Evolutionary conservation across 2,329 filamentous ascomycete genomes (phyloP).

Genomic region (Chaetomiaceae sp.): DNA sequence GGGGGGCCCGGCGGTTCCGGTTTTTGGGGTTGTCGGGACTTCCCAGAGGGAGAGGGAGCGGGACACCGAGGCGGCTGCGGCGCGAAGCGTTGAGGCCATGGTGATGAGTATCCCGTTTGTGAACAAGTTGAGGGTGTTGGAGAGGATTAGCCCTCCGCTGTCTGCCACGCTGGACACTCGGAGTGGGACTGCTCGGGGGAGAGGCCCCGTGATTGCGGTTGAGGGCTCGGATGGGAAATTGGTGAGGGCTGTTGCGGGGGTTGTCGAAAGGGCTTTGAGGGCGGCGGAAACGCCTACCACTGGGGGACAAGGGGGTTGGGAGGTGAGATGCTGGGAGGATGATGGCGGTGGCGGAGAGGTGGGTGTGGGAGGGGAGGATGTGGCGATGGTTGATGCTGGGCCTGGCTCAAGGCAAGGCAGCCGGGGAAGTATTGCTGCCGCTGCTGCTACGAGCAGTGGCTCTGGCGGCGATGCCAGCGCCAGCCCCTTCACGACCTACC

Average conservation of each 20-base stretch:
- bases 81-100: conserved; percentile 58
- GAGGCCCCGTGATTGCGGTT: conserved; percentile 78
- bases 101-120: conserved; percentile 71
- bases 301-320: conserved; percentile 2
- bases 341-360: background rate
- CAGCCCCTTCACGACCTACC: conserved; percentile 54
- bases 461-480: too few relatives aligned
- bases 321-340: conserved; percentile 15
- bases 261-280: conserved; percentile 60
- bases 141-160: conserved; percentile 69
- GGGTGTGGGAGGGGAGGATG: background rate
- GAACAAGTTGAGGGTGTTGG: conserved; percentile 72
- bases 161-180: conserved; percentile 35
- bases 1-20: too few relatives aligned
- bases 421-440: background rate
- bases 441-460: too few relatives aligned
- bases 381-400: background rate
- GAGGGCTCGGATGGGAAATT: conserved; percentile 64
- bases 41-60: background rate
- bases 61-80: background rate
- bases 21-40: too few relatives aligned
- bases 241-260: conserved; percentile 54
- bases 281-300: conserved; percentile 22
- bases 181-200: conserved; percentile 24
- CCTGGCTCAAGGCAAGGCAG: background rate